Evolutionary conservation across 257 asterid genomes (phyloP).

Genomic region (Primulina tabacum): DNA sequence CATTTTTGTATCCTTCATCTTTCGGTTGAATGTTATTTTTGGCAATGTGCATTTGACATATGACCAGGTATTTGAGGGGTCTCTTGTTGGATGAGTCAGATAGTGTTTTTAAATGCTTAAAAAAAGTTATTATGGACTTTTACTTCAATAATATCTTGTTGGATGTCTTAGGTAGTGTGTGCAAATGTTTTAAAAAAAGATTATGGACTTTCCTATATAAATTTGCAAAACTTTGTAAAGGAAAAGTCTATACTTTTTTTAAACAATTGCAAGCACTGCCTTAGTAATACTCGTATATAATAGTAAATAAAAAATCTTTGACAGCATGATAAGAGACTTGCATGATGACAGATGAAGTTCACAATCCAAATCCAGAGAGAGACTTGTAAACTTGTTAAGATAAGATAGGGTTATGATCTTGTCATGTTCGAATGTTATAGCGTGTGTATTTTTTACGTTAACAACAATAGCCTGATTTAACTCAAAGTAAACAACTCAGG

Average conservation of each 20-base stretch:
- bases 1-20: not conserved
- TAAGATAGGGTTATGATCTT: not conserved
- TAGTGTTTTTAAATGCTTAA: no score
- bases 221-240: no score
- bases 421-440: not conserved
- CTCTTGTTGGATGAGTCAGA: not conserved
- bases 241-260: no score
- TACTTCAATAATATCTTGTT: no score
- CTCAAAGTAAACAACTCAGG: constrained; percentile 2
- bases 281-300: no score
- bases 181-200: no score
- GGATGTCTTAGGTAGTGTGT: no score
- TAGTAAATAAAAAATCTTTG: not conserved
- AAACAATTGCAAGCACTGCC: no score
- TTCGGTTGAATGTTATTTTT: not conserved
- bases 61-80: not conserved
- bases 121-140: no score
- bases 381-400: not conserved
- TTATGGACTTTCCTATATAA: no score
- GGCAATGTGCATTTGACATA: not conserved
- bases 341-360: not conserved
- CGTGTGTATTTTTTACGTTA: not conserved
- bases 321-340: not conserved
- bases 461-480: not conserved
- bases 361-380: not conserved